A percentile compares a stretch with the other conserved stretches of the same genome.
Conservation (phyloP, 371 early-diverging fungal genomes). For the Umbelopsis sp. region DNA sequence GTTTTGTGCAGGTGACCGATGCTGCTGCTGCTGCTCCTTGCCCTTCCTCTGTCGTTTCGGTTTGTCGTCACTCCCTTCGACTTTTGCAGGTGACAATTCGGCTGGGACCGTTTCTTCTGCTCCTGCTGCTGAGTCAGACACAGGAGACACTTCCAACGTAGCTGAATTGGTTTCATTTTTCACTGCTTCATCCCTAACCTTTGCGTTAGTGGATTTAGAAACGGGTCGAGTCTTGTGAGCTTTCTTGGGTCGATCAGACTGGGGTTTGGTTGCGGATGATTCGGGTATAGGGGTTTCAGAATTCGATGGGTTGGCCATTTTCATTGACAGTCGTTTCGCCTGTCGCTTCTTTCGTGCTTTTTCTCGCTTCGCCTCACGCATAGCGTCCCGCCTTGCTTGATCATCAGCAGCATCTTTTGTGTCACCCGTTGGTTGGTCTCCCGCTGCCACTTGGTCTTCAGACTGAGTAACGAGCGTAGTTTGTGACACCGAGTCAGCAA, state of each 20-base stretch:
- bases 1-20: not conserved
- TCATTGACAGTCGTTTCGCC: constrained; percentile 4
- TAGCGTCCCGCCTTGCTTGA: not conserved
- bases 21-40: not conserved
- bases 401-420: not conserved
- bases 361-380: not conserved
- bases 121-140: not conserved
- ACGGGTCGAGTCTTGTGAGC: not conserved
- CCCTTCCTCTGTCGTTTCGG: not conserved
- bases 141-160: not conserved
- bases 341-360: not conserved
- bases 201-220: not conserved
- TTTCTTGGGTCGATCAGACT: not conserved
- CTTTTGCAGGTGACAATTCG: not conserved
- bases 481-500: not conserved
- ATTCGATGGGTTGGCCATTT: not conserved
- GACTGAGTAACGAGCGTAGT: not conserved
- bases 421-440: not conserved
- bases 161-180: not conserved
- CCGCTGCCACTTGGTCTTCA: not conserved
- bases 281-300: not conserved
- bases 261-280: not conserved
- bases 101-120: not conserved
- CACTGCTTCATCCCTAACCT: not conserved
- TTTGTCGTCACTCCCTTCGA: not conserved